Conservation (phyloP, 306 rosid species). For the Vigna angularis region DNA sequence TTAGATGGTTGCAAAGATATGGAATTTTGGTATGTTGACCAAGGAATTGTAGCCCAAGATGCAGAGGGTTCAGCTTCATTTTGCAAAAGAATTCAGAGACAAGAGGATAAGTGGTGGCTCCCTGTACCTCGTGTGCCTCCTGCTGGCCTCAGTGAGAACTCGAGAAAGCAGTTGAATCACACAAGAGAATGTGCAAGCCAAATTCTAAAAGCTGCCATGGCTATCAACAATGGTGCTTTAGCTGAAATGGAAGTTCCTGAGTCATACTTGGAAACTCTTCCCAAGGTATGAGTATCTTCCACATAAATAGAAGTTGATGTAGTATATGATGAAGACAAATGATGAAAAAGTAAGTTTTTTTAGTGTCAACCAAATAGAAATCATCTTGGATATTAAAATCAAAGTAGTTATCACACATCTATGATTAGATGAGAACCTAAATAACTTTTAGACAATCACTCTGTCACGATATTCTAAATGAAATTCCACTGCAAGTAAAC, state of each 20-base stretch:
- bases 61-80: constrained; percentile 82
- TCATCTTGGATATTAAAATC: too few species aligned
- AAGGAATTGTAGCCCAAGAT: constrained; percentile 79
- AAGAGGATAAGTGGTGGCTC: constrained; percentile 99
- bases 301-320: not conserved
- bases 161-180: constrained; percentile 84
- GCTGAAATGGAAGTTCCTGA: constrained; percentile 92
- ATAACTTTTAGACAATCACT: not conserved
- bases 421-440: not conserved
- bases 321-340: constrained; percentile 5
- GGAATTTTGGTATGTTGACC: constrained; percentile 98
- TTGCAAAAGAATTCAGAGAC: constrained; percentile 69
- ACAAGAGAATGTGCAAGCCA: constrained; percentile 79
- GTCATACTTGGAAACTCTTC: constrained; percentile 82
- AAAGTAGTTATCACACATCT: not conserved
- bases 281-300: constrained; percentile 59
- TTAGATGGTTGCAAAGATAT: constrained; percentile 67
- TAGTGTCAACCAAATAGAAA: not conserved
- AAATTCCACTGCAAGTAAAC: constrained; percentile 1
- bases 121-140: constrained; percentile 92
- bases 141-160: constrained; percentile 68
- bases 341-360: not conserved
- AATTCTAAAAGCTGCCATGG: constrained; percentile 85
- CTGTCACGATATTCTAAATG: not conserved
- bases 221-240: constrained; percentile 75